Base-by-base conservation (phyloP, 2,329 filamentous ascomycete genomes). In the Thielaviopsis populi region DNA sequence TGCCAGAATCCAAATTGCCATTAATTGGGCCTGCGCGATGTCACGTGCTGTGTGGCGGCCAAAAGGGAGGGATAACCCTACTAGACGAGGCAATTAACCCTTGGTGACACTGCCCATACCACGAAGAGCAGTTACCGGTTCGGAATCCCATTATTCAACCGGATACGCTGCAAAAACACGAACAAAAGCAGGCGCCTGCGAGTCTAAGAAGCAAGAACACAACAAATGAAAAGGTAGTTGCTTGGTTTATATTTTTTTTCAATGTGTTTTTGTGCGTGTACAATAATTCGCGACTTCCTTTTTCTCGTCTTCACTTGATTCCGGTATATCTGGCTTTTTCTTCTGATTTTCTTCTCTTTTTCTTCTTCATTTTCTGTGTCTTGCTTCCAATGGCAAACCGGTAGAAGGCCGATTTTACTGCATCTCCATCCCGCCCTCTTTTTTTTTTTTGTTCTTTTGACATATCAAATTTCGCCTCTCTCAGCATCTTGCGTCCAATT, bases 261-360 rank as follows among this genome's bases (percentile, higher is more conserved):
- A 56, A 56, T n/a, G 30, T 56, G 27, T 8, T 56, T 37, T 56
- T 56, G 53, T 56, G 53, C 53, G 53, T 43, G 30, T 27, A 56
- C 33, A 59, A 59, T 30, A 43, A 15, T 62, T 40, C 33, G 43
- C 60, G 24, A 27, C 43, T 62, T 53, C 41, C 41, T 10, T 37
- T 17, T 27, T 59, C 10, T 27, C 27, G 40, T 17, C 15, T 24
- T 53, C 10, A 37, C 37, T 56, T 56, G 24, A 56, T 37, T 56
- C 27, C 37, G 30, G 53, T 22, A 56, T 56, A 56, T 19, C 27
- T 56, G 53, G 53, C 24, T 33, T 61, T 48, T 61, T 30, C 27
- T n/a, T 4, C 22, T 19, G n/a, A 33, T 33, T 61, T 61, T 48
- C 42, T 46, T 22, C n/a, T n/a, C n/a, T n/a, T 33, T 61, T 61